Evolutionary conservation across 306 rosid genomes (phyloP), one percentile per base, ranked within the genome.

Genomic region (Cucurbita moschata): DNA sequence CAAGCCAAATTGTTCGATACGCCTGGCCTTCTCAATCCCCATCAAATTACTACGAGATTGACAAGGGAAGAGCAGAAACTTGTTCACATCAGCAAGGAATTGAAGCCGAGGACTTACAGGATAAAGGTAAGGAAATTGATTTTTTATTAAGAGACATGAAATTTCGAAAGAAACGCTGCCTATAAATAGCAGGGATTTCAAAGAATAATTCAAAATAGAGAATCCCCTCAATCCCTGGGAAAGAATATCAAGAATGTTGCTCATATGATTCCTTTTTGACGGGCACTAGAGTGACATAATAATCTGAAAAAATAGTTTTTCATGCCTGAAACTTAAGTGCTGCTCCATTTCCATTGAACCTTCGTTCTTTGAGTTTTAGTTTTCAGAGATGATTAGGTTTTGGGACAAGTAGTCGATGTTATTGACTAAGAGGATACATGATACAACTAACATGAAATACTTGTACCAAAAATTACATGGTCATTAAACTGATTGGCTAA

Each of bases 81-180:
- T 80, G 96, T 94, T 68, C 82, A 87, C 77, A 80, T 90, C 16
- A 75, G 88, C 86, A 94, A 90, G 89, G 98, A 94, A 75, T 84
- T 94, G 87, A 94, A 82, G 82, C 98, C 98, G 4, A 88, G 98
- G 71, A 94, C 98, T 9, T 94, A 86, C 57, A 83, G 98, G 84
- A 85, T 94, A 46, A 94, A 88, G 98, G 98, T 94, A 37, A 61
- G 1, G 2, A 59, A 59, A 14, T 59, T 59, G 65, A 59, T 5
- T 30, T 30, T 53, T 26, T 58, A 15, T 30, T 30, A 30, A 30
- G 35, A 30, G 35, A 30, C 35, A 2, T 30, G 35, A 30, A 30
- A 30, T 30, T 30, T 30, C 35, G 35, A 30, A 30, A 30, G 4
- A 2, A 30, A 30, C 35, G 35, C 35, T 30, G 35, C 35, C 35